Percentiles rank a stretch among this genome's conserved stretches.
phyloP scores from a whole-genome alignment of 2,329 filamentous ascomycete genomes.

The Nemania diffusa region DNA sequence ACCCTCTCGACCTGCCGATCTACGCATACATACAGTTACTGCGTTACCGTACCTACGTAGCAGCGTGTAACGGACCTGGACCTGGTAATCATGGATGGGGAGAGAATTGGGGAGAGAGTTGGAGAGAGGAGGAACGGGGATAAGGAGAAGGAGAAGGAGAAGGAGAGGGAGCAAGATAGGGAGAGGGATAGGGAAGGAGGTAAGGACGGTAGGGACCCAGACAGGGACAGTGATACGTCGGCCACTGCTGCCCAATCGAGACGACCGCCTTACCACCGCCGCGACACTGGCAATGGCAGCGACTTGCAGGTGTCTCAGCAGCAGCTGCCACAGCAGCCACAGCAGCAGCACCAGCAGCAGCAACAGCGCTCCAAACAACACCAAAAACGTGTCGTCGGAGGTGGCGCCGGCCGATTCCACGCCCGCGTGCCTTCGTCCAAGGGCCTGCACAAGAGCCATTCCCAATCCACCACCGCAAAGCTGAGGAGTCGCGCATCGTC shows the following conservation, averaged over 20 bases:
- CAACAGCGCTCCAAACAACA: conserved; percentile 49
- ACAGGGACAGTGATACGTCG: conserved; percentile 60
- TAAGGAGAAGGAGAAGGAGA: conserved; percentile 34
- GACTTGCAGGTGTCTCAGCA: conserved; percentile 53
- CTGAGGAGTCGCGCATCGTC: conserved; percentile 58
- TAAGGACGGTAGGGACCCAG: conserved; percentile 42
- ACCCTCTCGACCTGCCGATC: not conserved
- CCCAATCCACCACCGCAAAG: conserved; percentile 52
- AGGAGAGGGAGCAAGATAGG: conserved; percentile 35
- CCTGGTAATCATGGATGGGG: conserved; percentile 24
- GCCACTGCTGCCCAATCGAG: conserved; percentile 66
- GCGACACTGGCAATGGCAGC: conserved; percentile 45
- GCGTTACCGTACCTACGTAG: not conserved
- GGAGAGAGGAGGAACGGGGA: no score
- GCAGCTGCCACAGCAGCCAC: conserved; percentile 49
- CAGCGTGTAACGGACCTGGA: not conserved
- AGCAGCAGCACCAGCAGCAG: conserved; percentile 43
- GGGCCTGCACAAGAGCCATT: conserved; percentile 57
- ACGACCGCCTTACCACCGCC: conserved; percentile 54
- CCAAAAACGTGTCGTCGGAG: conserved; percentile 59
- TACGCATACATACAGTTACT: not conserved
- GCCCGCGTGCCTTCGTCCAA: conserved; percentile 64
- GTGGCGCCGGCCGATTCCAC: conserved; percentile 59
- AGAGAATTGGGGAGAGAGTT: conserved; percentile 36
- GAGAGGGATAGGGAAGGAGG: conserved; percentile 28